Evolutionary conservation across 139 green algal genomes (phyloP).

Genomic region (Trebouxia sp.): DNA sequence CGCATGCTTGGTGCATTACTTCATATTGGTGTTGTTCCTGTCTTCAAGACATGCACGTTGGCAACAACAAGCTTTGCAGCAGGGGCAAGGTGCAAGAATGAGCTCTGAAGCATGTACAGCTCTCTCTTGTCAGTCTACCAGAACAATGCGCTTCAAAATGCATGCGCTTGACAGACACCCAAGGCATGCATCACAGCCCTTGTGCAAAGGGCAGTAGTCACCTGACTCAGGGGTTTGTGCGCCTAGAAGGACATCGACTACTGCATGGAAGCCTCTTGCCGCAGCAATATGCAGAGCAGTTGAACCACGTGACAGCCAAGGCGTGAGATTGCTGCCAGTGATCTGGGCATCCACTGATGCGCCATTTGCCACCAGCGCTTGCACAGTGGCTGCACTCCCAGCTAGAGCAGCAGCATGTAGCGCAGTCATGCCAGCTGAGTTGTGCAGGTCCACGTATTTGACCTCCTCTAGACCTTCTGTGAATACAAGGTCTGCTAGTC

Average conservation of each 20-base stretch:
- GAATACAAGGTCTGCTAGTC: conserved; percentile 22
- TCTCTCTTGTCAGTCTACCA: too few relatives aligned
- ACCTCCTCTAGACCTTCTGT: background rate
- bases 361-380: conserved; percentile 15
- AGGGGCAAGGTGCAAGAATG: too few relatives aligned
- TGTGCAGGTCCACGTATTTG: conserved; percentile 26
- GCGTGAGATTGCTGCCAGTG: background rate
- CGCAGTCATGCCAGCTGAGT: conserved; percentile 29
- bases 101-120: too few relatives aligned
- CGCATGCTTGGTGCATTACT: too few relatives aligned
- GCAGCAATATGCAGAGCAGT: conserved; percentile 43
- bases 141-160: too few relatives aligned
- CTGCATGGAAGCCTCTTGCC: conserved; percentile 16
- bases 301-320: conserved; percentile 25
- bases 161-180: too few relatives aligned
- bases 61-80: too few relatives aligned
- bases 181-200: background rate
- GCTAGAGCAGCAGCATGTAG: conserved; percentile 36
- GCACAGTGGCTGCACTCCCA: conserved; percentile 21
- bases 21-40: too few relatives aligned
- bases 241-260: conserved; percentile 28
- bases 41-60: too few relatives aligned
- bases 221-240: conserved; percentile 18
- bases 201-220: background rate
- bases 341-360: conserved; percentile 21